phyloP scores from a whole-genome alignment of 768 basidiomycete genomes.

The Pleurotus ostreatus region DNA sequence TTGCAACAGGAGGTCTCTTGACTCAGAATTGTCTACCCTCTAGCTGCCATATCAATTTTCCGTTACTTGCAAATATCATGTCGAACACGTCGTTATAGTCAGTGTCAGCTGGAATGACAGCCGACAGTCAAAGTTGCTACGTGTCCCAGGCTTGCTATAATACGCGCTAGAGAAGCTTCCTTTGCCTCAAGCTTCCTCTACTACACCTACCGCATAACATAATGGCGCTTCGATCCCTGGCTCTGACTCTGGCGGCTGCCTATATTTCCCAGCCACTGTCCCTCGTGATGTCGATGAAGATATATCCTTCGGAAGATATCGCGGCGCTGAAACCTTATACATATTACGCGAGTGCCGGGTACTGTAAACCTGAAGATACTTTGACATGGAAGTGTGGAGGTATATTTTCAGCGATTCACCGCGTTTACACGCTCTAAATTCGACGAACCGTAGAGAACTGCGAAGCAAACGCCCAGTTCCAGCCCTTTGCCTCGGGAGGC shows the following conservation, averaged over 20 bases:
- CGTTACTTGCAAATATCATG: neutral
- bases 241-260: neutral
- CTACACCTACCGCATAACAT: neutral
- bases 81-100: constrained; percentile 1
- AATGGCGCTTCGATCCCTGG: constrained; percentile 7
- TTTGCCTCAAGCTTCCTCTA: constrained; percentile 14
- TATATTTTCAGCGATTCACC: constrained; percentile 16
- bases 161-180: neutral
- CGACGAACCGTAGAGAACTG: neutral
- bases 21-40: neutral
- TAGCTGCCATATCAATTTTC: neutral
- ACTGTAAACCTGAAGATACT: constrained; percentile 35
- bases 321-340: constrained; percentile 35
- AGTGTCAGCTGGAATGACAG: neutral
- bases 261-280: neutral
- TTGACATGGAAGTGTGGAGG: constrained; percentile 45
- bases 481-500: constrained; percentile 1
- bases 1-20: too few species aligned
- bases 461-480: constrained; percentile 2
- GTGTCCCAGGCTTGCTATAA: neutral
- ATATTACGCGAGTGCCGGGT: constrained; percentile 38
- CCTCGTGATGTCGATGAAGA: constrained; percentile 13
- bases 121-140: neutral
- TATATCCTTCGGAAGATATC: constrained; percentile 29
- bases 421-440: neutral